Base-by-base conservation (phyloP, 139 green algal genomes). In the Raphidocelis subcapitata region DNA sequence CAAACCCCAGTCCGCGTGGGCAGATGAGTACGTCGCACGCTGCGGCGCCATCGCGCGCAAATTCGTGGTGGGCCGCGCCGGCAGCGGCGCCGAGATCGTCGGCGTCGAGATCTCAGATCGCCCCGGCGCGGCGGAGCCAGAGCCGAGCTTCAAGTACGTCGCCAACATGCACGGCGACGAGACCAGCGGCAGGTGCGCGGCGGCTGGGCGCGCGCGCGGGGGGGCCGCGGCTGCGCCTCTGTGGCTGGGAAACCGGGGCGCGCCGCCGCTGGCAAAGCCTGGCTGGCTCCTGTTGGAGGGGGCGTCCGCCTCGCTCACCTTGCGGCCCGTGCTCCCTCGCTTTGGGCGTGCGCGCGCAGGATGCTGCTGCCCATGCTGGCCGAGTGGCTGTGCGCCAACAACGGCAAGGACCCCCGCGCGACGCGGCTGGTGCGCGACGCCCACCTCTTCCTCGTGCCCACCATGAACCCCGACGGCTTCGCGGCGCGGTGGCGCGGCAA, bases 401-500 rank as follows among this genome's bases (percentile, higher is more conserved):
- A 85, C 33, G 26, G 44, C n/a, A 55, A 61, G 47, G 75, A 65
- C 31, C 24, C 26, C 2, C 63, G 85, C 60, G 71, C 49, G 5
- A 63, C 72, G 36, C 46, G 62, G 10, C 84, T 96, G 2, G 74
- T 97, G 54, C 41, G 85, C 0, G 67, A 69, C 28, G 76, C 93
- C 72, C 74, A 91, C 66, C 75, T 96, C 28, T 85, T 81, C 56
- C 62, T 97, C 3, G 46, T 97, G 47, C 90, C 89, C 0, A 83
- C 87, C 35, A 82, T 94, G 61, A 98, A 98, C 77, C 94, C 93
- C 14, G 93, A 98, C 73, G 93, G 93, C 20, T 98, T 93, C 68
- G 66, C 70, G 0, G 8, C 3, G 28, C 33, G 68, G 2, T 14
- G 5, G 0, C 70, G 88, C 0, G 81, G 75, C 29, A 31, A 28